These are phyloP conservation scores for Boletus reticuloceps DNA, from an alignment of 768 basidiomycete genomes.

Conservation along the genomic window DNA sequence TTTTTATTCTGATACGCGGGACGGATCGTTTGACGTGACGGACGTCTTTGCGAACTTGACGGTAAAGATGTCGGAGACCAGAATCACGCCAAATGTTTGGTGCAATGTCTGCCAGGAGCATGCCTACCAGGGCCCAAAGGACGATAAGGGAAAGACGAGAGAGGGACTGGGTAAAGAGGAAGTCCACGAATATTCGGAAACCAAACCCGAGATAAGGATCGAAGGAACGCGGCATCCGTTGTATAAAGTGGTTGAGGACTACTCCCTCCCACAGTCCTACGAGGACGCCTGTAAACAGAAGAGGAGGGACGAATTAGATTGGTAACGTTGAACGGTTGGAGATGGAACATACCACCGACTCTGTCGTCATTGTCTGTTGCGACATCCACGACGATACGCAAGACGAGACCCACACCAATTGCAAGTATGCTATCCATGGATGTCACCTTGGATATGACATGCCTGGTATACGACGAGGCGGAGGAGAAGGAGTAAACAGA, in stretches of 20 bases:
- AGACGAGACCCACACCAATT: conserved; percentile 61
- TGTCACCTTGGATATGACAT: conserved; percentile 29
- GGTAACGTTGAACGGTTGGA: neutral
- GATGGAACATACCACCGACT: conserved; percentile 27
- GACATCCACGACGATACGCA: conserved; percentile 60
- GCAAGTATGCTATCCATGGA: conserved; percentile 70
- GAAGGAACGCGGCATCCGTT: conserved; percentile 58
- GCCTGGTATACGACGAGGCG: conserved; percentile 24
- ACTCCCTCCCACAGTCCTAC: conserved; percentile 81
- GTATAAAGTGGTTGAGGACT: conserved; percentile 68
- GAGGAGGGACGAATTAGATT: conserved; percentile 6
- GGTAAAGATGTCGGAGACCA: conserved; percentile 37
- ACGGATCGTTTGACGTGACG: conserved; percentile 31
- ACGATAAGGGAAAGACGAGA: conserved; percentile 44
- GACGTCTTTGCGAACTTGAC: conserved; percentile 35
- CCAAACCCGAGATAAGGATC: conserved; percentile 70
- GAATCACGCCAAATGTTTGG: conserved; percentile 46
- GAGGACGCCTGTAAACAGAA: conserved; percentile 50
- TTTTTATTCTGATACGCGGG: conserved; percentile 31
- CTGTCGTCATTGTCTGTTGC: conserved; percentile 36
- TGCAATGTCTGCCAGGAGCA: conserved; percentile 51
- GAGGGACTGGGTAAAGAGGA: conserved; percentile 58
- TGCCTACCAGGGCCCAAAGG: conserved; percentile 52
- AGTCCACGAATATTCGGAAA: conserved; percentile 71
- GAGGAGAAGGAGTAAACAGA: conserved; percentile 30